These are phyloP conservation scores for Ophiocordyceps camponoti-floridani DNA, from an alignment of 2,329 filamentous ascomycete genomes.

Conservation along the genomic window DNA sequence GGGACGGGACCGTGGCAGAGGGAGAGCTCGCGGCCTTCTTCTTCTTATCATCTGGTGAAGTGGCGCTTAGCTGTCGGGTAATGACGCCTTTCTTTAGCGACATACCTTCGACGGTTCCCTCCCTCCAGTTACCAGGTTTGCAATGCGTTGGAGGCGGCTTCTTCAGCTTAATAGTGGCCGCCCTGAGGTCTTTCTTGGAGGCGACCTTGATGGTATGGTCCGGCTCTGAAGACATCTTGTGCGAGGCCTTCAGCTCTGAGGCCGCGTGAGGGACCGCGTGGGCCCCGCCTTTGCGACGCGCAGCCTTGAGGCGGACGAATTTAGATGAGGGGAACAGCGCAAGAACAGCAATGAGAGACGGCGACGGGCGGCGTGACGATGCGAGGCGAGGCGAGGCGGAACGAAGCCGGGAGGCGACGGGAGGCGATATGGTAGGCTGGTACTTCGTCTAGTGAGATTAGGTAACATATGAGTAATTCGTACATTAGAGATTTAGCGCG, in stretches of 20 bases:
- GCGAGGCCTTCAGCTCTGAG: not conserved
- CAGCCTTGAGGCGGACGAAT: not conserved
- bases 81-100: conserved; percentile 1
- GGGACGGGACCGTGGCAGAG: conserved; percentile 24
- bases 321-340: not conserved
- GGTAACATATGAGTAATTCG: too few species aligned
- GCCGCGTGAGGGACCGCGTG: not conserved
- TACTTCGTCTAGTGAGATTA: too few species aligned
- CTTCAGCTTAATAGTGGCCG: conserved; percentile 42
- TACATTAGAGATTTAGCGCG: too few species aligned
- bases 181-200: conserved; percentile 34
- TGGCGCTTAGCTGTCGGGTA: not conserved
- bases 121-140: conserved; percentile 55
- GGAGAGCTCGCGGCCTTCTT: conserved; percentile 22
- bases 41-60: conserved; percentile 33
- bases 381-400: not conserved
- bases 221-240: conserved; percentile 9
- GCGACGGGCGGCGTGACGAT: not conserved
- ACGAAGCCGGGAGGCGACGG: too few species aligned
- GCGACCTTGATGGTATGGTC: conserved; percentile 46
- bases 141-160: conserved; percentile 42
- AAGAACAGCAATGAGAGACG: not conserved
- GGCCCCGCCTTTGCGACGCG: not conserved
- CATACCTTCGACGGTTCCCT: conserved; percentile 45
- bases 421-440: too few species aligned